Evolutionary conservation across 805 yeast genomes (phyloP).

Genomic region (Lipomyces orientalis): DNA sequence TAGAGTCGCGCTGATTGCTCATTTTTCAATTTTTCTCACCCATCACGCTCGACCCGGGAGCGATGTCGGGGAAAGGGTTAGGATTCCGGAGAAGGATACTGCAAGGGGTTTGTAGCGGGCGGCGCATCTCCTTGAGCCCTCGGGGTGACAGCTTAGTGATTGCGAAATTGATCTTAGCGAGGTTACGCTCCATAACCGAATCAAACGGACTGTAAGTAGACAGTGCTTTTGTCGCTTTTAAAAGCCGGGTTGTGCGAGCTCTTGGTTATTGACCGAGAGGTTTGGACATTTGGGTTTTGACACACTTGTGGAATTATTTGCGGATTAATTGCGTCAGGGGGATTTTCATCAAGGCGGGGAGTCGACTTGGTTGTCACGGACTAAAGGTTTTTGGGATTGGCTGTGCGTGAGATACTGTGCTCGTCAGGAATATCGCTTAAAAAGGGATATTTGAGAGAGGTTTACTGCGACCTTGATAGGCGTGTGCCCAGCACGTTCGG

Average conservation of each 20-base stretch:
- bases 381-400: neutral
- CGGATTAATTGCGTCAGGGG: neutral
- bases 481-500: neutral
- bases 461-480: neutral
- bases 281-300: neutral
- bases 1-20: neutral
- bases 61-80: too few species aligned
- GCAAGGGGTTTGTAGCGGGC: too few species aligned
- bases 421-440: neutral
- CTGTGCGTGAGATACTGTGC: neutral
- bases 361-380: neutral
- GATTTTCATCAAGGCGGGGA: neutral
- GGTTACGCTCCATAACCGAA: neutral
- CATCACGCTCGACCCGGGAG: neutral
- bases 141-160: too few species aligned
- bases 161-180: too few species aligned
- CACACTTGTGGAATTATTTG: neutral
- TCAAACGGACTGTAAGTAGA: neutral
- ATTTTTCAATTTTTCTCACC: constrained; percentile 1
- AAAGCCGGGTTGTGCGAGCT: neutral
- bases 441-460: neutral
- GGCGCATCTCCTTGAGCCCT: too few species aligned
- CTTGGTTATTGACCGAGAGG: neutral
- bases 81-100: too few species aligned
- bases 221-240: neutral